Base-by-base conservation (phyloP, 331 rosid genomes). In the Quercus phellos region DNA sequence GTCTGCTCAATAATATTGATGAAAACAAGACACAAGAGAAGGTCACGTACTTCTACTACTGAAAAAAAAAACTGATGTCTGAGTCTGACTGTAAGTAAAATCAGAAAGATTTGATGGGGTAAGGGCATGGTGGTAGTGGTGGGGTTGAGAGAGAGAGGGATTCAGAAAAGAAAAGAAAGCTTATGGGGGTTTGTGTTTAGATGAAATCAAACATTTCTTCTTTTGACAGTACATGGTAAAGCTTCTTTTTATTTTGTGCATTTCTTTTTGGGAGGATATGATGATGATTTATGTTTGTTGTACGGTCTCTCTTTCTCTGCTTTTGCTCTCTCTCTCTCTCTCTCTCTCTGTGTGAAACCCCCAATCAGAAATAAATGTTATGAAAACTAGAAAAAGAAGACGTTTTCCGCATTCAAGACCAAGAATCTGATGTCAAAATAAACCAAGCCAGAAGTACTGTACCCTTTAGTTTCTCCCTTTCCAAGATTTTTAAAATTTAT, bases 81-180 rank as follows among this genome's bases (percentile, higher is more conserved):
- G 78, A 72, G 75, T 72, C 88, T 91, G 89, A 88, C 82, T 84
- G 76, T 34, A 85, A 83, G 91, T 87, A 55, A 83, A 74, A 86
- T 83, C 88, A 90, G 90, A 87, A 70, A 80, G 96, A 90, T 85
- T 84, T 90, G 97, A 89, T 82, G 88, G 88, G 88, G 86, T 75
- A 73, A 84, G 90, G 88, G 77, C 35, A 55, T 54, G 82, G 80
- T 74, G 74, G 58, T 82, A 51, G 58, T 38, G 43, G 43, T 38
- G 46, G 11, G 46, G 46, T 7, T 38, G 46, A 38, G 46, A 7
- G 46, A 38, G 32, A 30, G 51, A 56, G 78, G 80, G 76, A 77
- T 78, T 76, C 81, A 77, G 80, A 76, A 46, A 55, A 77, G 80
- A 76, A 46, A 55, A 38, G 78, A 73, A 18, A 80, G 55, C 69